These are phyloP conservation scores for Reticulascus tulasneorum DNA, from an alignment of 2,329 filamentous ascomycete species.

Conservation along the genomic window DNA sequence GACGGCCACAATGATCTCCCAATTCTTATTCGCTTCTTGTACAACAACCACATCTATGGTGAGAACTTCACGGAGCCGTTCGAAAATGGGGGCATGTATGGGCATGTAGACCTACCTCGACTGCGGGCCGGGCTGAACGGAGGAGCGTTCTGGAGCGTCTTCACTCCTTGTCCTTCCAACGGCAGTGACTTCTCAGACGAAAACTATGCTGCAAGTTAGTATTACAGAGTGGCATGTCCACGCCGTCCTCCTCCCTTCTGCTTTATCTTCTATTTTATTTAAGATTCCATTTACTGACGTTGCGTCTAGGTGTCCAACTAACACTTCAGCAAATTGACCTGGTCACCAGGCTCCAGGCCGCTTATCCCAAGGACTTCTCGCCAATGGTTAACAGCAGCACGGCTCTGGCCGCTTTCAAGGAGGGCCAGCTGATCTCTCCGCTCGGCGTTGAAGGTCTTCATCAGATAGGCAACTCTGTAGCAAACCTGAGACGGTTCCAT, in stretches of 20 bases:
- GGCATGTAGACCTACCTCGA: conserved; percentile 77
- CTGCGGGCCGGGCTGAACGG: conserved; percentile 68
- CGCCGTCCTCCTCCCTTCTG: background rate
- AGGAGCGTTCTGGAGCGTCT: conserved; percentile 93
- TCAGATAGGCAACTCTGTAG: conserved; percentile 82
- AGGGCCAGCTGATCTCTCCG: conserved; percentile 68
- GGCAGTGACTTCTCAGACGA: conserved; percentile 69
- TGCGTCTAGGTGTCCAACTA: conserved; percentile 50
- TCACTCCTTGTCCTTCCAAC: conserved; percentile 69
- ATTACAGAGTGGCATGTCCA: no score
- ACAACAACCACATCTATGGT: conserved; percentile 74
- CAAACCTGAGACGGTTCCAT: conserved; percentile 72
- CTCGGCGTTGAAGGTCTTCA: conserved; percentile 84
- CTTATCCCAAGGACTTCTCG: conserved; percentile 69
- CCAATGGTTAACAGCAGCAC: conserved; percentile 55
- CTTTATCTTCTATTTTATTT: background rate
- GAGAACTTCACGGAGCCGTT: conserved; percentile 72
- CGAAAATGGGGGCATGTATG: conserved; percentile 60
- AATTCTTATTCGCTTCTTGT: conserved; percentile 62
- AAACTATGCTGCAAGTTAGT: conserved; percentile 64
- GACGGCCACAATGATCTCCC: conserved; percentile 91
- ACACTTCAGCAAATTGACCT: conserved; percentile 76
- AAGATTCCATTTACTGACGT: background rate
- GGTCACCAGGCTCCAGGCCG: conserved; percentile 57
- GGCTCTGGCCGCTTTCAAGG: conserved; percentile 57